These are phyloP conservation scores for Sphagnum magellanicum DNA, from an alignment of 228 moss, liverwort and hornwort genomes.

Conservation along the genomic window DNA sequence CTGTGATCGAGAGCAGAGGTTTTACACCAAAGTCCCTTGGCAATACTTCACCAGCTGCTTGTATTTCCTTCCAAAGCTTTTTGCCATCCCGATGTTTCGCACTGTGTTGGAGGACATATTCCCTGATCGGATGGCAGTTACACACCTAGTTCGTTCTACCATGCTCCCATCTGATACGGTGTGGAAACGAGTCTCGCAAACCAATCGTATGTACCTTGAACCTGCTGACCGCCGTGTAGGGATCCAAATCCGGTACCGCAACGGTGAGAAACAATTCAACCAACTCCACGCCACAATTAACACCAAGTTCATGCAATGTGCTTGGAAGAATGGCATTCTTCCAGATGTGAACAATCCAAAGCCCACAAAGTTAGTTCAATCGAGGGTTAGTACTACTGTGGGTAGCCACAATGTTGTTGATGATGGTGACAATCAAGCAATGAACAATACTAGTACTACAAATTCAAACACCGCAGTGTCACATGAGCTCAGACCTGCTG, in stretches of 20 bases:
- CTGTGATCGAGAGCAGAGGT: conserved; percentile 7
- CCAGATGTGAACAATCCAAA: neutral
- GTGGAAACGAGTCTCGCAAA: conserved; percentile 8
- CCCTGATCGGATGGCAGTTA: conserved; percentile 3
- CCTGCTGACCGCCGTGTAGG: conserved; percentile 9
- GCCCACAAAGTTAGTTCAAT: too few relatives aligned
- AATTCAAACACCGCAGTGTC: neutral
- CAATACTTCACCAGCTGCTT: conserved; percentile 1
- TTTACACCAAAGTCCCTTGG: conserved; percentile 3
- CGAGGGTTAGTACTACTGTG: neutral
- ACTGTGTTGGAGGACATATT: conserved; percentile 10
- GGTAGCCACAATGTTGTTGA: neutral
- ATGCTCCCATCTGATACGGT: conserved; percentile 10
- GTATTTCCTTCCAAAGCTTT: conserved; percentile 12
- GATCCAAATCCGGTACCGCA: conserved; percentile 9
- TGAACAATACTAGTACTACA: too few relatives aligned
- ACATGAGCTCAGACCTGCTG: neutral
- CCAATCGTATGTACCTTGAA: neutral
- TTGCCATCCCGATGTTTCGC: conserved; percentile 7
- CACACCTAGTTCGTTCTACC: conserved; percentile 8
- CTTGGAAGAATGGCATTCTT: conserved; percentile 1
- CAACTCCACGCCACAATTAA: neutral
- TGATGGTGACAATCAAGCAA: too few relatives aligned
- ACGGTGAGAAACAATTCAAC: neutral
- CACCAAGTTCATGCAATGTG: conserved; percentile 3